phyloP scores from a whole-genome alignment of 106 monocot species.

The Hemerocallis citrina region DNA sequence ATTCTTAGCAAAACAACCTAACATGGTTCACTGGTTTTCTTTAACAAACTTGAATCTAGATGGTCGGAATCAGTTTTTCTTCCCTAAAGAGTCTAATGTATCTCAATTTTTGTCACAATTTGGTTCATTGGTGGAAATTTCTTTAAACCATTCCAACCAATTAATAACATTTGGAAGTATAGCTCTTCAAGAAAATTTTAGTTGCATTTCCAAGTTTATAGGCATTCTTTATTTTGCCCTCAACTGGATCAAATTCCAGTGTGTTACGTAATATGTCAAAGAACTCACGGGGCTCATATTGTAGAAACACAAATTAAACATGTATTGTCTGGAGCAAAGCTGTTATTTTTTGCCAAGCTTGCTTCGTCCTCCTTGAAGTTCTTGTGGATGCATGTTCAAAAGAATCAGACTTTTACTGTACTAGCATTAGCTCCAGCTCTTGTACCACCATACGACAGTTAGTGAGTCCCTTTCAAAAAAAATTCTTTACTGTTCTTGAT shows the following conservation, averaged over 20 bases:
- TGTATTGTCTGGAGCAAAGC: conserved; percentile 17
- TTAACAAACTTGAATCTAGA: conserved; percentile 35
- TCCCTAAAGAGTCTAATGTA: conserved; percentile 32
- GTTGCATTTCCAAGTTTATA: conserved; percentile 55
- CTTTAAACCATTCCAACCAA: conserved; percentile 35
- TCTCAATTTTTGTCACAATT: conserved; percentile 44
- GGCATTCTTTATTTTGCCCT: conserved; percentile 63
- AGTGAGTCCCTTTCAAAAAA: conserved; percentile 29
- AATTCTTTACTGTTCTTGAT: background rate
- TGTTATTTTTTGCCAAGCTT: conserved; percentile 39
- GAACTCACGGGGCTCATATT: conserved; percentile 12
- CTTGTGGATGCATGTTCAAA: conserved; percentile 50
- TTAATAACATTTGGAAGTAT: conserved; percentile 41
- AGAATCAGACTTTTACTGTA: conserved; percentile 29
- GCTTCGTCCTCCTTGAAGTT: conserved; percentile 34
- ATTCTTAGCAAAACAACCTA: conserved; percentile 7
- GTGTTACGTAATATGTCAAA: too few species aligned
- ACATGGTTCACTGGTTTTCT: conserved; percentile 31
- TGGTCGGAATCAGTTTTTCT: conserved; percentile 22
- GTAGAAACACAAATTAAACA: conserved; percentile 28
- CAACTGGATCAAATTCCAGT: conserved; percentile 40
- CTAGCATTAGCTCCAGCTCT: conserved; percentile 61
- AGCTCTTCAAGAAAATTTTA: conserved; percentile 54
- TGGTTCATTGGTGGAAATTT: conserved; percentile 46
- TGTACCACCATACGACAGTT: conserved; percentile 63